Percentiles rank a stretch among this genome's conserved stretches.
These are phyloP conservation scores for Pseudogymnoascus sp. DNA, from an alignment of 2,329 filamentous ascomycete species.

Conservation along the genomic window DNA sequence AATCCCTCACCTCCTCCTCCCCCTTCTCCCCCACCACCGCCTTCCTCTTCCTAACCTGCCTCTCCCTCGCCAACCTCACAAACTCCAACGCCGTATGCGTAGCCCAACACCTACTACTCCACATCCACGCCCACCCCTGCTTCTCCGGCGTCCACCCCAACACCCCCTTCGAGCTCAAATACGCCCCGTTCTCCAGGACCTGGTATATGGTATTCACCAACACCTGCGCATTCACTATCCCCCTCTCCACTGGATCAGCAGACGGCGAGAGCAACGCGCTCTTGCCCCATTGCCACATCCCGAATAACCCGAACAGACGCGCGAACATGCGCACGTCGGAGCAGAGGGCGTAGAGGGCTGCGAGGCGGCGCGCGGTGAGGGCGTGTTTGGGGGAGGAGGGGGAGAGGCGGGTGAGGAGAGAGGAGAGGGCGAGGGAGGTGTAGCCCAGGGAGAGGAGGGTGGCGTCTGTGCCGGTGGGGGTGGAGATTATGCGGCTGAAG, in stretches of 20 bases:
- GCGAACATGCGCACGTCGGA: conserved; percentile 64
- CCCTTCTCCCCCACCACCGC: conserved; percentile 47
- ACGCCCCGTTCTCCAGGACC: conserved; percentile 73
- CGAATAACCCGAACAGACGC: conserved; percentile 68
- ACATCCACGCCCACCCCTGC: conserved; percentile 54
- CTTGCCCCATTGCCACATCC: conserved; percentile 61
- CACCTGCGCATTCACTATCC: conserved; percentile 61
- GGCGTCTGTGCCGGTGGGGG: conserved; percentile 60
- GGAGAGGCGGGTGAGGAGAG: conserved; percentile 40
- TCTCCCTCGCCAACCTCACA: conserved; percentile 43
- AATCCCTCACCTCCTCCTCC: conserved; percentile 37
- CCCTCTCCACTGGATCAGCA: conserved; percentile 36
- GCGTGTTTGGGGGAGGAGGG: conserved; percentile 46
- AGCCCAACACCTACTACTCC: conserved; percentile 75
- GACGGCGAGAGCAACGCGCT: conserved; percentile 31
- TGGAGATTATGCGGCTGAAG: conserved; percentile 55
- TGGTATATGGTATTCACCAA: conserved; percentile 62
- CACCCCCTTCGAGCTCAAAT: conserved; percentile 64
- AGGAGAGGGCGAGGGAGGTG: conserved; percentile 46
- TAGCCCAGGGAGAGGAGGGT: conserved; percentile 63
- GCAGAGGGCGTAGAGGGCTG: conserved; percentile 55
- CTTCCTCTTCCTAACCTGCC: conserved; percentile 23
- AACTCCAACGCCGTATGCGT: conserved; percentile 71
- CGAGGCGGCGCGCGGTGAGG: conserved; percentile 41
- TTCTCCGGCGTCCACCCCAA: conserved; percentile 48